Base-by-base conservation (phyloP, 2,329 filamentous ascomycete species). In the Sporothrix brasiliensis region DNA sequence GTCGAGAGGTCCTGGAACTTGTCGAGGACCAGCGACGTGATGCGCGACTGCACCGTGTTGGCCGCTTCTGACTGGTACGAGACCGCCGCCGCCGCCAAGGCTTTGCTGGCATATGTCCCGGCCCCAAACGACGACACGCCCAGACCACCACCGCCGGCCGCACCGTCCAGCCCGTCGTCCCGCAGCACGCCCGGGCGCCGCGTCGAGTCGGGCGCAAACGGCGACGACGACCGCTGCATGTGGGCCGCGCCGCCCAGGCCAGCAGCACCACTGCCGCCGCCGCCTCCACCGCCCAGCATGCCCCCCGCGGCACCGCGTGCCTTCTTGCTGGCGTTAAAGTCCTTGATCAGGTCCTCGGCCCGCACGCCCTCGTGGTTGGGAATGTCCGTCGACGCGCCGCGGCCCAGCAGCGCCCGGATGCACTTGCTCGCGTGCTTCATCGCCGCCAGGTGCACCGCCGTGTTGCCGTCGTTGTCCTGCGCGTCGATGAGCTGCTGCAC, bases 361-460 rank as follows among this genome's bases (percentile, higher is more conserved):
- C 92, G 92, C 73, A 97, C 86, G 39, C 93, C 92, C 70, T 92
- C 88, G 68, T 88, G 84, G 78, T 98, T 99, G 24, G 88, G 85
- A 69, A 98, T 90, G 76, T 97, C 90, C 0, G 93, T 91, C 2
- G 90, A 88, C 3, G 94, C 94, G 72, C 94, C 93, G 67, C 94
- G 90, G 47, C 89, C 89, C 78, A 94, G 79, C 83, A 93, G 80
- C 83, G 89, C 84, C 81, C 95, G 91, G 70, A 97, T 90, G 74
- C 94, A 96, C 75, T 98, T 97, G 58, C 93, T 89, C 21, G 94
- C 93, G 70, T 93, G 92, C 70, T 92, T 90, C 76, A 93, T 89
- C 11, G 94, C 93, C 0, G 89, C 88, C 9, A 91, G 82, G 72
- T 91, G 89, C 67, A 91, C 80, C 3, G 95, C 94, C 0, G 95